Conservation (phyloP, 805 yeast genomes). For the Cyberlindnera saturnus region DNA sequence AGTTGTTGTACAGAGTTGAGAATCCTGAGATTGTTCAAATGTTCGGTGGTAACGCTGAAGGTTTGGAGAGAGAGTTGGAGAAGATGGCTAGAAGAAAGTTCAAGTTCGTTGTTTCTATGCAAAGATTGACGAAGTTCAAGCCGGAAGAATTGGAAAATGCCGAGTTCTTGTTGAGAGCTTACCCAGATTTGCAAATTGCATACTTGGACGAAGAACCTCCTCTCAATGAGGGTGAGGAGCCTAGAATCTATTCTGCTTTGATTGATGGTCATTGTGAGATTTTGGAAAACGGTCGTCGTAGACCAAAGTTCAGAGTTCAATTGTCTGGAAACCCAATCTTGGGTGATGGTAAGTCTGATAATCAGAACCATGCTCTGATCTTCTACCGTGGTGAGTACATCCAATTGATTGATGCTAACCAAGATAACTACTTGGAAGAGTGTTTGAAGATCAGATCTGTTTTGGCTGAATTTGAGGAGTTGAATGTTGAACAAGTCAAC, state of each 20-base stretch:
- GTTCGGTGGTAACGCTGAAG: conserved; percentile 98
- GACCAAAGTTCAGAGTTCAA: conserved; percentile 71
- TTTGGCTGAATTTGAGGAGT: conserved; percentile 77
- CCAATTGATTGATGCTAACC: conserved; percentile 82
- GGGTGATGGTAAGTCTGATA: conserved; percentile 88
- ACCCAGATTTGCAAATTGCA: conserved; percentile 85
- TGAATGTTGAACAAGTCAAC: conserved; percentile 67
- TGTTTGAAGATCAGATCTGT: conserved; percentile 79
- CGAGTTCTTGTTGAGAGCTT: conserved; percentile 74
- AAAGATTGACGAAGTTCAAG: conserved; percentile 65
- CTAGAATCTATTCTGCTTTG: conserved; percentile 67
- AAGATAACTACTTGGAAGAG: conserved; percentile 81
- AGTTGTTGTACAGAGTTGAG: conserved; percentile 88
- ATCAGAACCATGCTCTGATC: conserved; percentile 75
- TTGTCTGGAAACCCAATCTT: conserved; percentile 79
- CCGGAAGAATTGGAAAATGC: conserved; percentile 75
- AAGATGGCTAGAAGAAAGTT: conserved; percentile 82
- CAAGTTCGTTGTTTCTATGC: conserved; percentile 80
- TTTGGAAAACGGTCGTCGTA: conserved; percentile 64
- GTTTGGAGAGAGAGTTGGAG: conserved; percentile 90
- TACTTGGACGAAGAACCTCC: conserved; percentile 92
- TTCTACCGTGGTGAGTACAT: conserved; percentile 82
- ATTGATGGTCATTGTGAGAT: conserved; percentile 79
- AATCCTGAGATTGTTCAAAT: conserved; percentile 93
- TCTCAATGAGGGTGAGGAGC: conserved; percentile 60